Percentiles rank a stretch among this genome's conserved stretches.
These are phyloP conservation scores for Sclerotinia sclerotiorum DNA, from an alignment of 2,329 filamentous ascomycete genomes.

Conservation along the genomic window DNA sequence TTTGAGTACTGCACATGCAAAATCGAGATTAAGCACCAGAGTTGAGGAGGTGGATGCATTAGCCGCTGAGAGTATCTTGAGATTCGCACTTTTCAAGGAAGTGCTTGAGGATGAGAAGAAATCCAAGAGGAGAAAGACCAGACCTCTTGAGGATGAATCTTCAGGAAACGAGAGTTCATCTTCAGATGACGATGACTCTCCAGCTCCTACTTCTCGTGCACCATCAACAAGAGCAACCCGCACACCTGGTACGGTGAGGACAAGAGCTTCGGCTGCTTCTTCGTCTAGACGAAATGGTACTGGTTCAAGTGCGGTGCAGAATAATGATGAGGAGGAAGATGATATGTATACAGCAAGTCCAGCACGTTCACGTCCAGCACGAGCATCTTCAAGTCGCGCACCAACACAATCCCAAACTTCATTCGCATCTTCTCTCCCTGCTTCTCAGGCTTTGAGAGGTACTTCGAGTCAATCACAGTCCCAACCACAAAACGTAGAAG, in stretches of 20 bases:
- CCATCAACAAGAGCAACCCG: conserved; percentile 40
- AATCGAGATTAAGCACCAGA: conserved; percentile 80
- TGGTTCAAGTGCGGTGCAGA: conserved; percentile 13
- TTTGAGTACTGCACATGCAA: conserved; percentile 93
- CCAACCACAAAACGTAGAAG: conserved; percentile 21
- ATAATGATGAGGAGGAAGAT: conserved; percentile 44
- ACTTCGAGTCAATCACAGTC: conserved; percentile 32
- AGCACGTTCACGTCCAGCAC: conserved; percentile 30
- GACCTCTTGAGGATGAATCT: conserved; percentile 56
- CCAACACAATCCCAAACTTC: conserved; percentile 41
- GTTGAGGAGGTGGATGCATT: conserved; percentile 88
- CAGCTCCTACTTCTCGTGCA: conserved; percentile 29
- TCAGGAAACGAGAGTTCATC: conserved; percentile 60
- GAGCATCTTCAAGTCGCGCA: conserved; percentile 13
- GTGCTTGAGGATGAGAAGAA: conserved; percentile 76
- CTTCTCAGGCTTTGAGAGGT: conserved; percentile 38
- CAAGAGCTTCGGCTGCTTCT: conserved; percentile 30
- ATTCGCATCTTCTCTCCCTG: conserved; percentile 44
- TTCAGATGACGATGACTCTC: conserved; percentile 40
- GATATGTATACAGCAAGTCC: conserved; percentile 42
- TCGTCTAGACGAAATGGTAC: conserved; percentile 37
- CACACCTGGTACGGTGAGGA: conserved; percentile 40
- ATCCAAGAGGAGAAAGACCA: conserved; percentile 77
- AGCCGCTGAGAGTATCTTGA: conserved; percentile 83
- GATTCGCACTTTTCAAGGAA: conserved; percentile 97